Conservation (phyloP, 78 protist species). For the Dictyostelium intermedium region DNA sequence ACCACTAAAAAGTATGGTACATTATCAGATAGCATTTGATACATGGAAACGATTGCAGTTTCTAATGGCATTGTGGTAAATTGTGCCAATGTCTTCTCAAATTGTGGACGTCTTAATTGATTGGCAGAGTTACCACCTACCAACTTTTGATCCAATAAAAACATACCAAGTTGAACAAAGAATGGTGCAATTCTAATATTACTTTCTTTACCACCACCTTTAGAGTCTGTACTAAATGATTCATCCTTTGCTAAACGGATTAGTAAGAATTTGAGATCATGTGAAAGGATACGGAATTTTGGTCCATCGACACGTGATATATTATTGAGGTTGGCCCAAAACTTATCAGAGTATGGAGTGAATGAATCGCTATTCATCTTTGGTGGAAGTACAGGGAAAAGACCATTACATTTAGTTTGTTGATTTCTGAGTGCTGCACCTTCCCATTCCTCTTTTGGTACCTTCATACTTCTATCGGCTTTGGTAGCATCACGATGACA, state of each 20-base stretch:
- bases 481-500: constrained; percentile 91
- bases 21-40: constrained; percentile 33
- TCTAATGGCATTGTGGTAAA: not conserved
- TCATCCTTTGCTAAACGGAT: constrained; percentile 54
- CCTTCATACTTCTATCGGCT: constrained; percentile 72
- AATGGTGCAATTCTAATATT: constrained; percentile 79
- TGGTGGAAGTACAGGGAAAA: constrained; percentile 85
- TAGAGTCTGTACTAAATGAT: constrained; percentile 76
- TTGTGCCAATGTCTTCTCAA: constrained; percentile 33
- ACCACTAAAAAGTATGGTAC: constrained; percentile 49
- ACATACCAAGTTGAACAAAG: constrained; percentile 79
- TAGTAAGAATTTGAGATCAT: constrained; percentile 78
- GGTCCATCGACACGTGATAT: constrained; percentile 37
- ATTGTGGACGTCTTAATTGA: constrained; percentile 56
- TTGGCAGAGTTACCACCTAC: not conserved
- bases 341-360: constrained; percentile 33
- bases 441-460: constrained; percentile 91
- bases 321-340: constrained; percentile 21
- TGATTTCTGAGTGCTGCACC: constrained; percentile 93
- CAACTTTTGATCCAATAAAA: constrained; percentile 73
- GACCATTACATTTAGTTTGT: constrained; percentile 85
- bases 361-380: constrained; percentile 39
- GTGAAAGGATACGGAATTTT: constrained; percentile 54
- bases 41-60: not conserved
- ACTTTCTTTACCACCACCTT: constrained; percentile 87